Base-by-base conservation (phyloP, 768 basidiomycete species). In the Suillus bovinus region DNA sequence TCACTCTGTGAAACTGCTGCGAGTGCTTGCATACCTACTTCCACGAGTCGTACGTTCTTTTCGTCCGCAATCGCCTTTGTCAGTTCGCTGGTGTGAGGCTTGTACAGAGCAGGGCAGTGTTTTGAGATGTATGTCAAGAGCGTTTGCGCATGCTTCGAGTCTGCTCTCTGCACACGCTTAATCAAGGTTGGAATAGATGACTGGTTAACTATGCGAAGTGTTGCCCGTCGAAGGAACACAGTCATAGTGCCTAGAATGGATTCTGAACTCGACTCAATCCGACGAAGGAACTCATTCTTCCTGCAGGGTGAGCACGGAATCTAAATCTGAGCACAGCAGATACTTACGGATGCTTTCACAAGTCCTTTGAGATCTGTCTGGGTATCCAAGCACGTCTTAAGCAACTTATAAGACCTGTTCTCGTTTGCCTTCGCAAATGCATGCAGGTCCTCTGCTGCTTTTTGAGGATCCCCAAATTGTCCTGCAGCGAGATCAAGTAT, bases 371-470 rank as follows among this genome's bases (percentile, higher is more conserved):
- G 75, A 70, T 96, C 93, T 0, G 90, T 88, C 68, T 94, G 89
- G 0, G 90, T 80, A 72, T 97, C 94, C 79, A 93, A 82, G 66
- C 91, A 89, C 0, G 83, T 89, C 72, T 86, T 90, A 44, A 95
- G 79, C 13, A 95, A 79, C 74, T 90, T 94, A 80, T 94, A 98
- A 9, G 96, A 78, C 42, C 94, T 82, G 27, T 82, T 81, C 71
- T 96, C 94, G 71, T 99, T 98, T 47, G 89, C 76, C 63, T 90
- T 90, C 0, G 96, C 95, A 67, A 99, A 99, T 0, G 82, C 73
- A 16, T 84, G 78, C 22, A 99, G 74, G 70, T 98, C 96, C 63
- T 92, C 92, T 2, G 78, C 74, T 0, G 87, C 91, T 69, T 92
- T 92, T 44, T 83, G 80, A 2, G 86, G 81, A 57, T 99, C 95